Evolutionary conservation across 2,329 filamentous ascomycete genomes (phyloP), one percentile per base, ranked within the genome.

Genomic region (Ilyonectria sp.): DNA sequence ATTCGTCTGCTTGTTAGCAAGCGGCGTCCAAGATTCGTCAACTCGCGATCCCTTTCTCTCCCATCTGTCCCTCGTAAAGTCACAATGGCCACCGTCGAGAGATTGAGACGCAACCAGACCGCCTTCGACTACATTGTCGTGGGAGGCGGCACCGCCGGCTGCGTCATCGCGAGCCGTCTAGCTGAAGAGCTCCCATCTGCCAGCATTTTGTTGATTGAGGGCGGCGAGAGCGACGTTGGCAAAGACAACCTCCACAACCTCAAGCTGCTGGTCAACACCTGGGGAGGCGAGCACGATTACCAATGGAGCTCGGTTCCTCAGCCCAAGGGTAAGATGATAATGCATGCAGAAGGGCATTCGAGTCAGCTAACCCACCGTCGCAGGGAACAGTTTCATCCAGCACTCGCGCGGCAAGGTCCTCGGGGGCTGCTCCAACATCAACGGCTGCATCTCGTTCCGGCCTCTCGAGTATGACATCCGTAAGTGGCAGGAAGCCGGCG

Each of bases 391-490:
- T 60, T 88, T 93, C 83, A 97, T 97, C 83, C 91, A 93, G 70
- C 94, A 97, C 84, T 95, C 94, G 17, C 91, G 94, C 69, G 94
- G 94, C 70, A 97, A 97, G 85, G 93, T 97, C 44, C 87, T 97
- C 35, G 94, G 94, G 74, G 94, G 94, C 72, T 97, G 94, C 86
- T 96, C 93, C 50, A 94, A 92, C 66, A 94, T 97, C 87, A 97
- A 97, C 83, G 97, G 94, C n/a, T 86, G 97, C 76, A 97, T 97
- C 80, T 95, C 92, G 19, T 97, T 97, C 88, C 89, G 93, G 29
- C 93, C 94, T 9, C 96, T 97, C 78, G 90, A 94, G 81, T 94
- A 95, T 81, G 94, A 97, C 82, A 89, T 92, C 82, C 87, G 93
- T 78, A 87, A 92, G 74, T 97, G 94, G 94, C 91, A 94, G 76